Base-by-base conservation (phyloP, 176 grass and related monocot genomes). In the Avena insularis region DNA sequence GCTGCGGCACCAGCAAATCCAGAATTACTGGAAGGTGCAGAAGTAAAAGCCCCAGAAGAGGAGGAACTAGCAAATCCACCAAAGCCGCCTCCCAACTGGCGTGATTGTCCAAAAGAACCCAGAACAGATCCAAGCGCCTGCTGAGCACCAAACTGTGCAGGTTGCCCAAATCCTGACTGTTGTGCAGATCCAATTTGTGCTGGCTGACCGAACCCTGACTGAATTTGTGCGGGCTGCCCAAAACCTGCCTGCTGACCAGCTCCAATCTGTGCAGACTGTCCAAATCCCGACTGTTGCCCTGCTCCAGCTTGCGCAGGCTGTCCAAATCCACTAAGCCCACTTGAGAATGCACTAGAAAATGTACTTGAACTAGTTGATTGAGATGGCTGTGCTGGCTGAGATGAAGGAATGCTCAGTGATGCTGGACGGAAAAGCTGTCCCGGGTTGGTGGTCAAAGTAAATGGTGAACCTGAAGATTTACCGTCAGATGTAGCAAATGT, bases 31-130 rank as follows among this genome's bases (percentile, higher is more conserved):
- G 92, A 83, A 84, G 88, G 75, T 69, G 51, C 82, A 59, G 86
- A 79, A 79, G 90, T 81, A 89, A 95, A 94, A 23, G 88, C 93
- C 60, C 91, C 93, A 77, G 40, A 43, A 43, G 40, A 43, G 40
- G 40, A 43, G 40, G 40, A 43, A 7, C 40, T 43, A 43, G 40
- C 40, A 43, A 43, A 43, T 43, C 93, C 95, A 86, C 93, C 89
- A 71, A 93, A 85, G 17, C 91, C 84, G 17, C 91, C 84, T 90
- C 96, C 96, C 68, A 95, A 64, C 77, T 98, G 96, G 51, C 93
- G 96, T 25, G 96, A 94, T 86, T 98, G 93, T 84, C 96, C 96
- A 82, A 96, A 98, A 89, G 96, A 80, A 84, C 96, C 93, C 47
- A 98, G 88, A 84, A 96, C 96, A 65, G 92, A 96, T 74, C 96